A percentile compares a stretch with the other conserved stretches of the same genome.
Evolutionary conservation across 495 filamentous ascomycete genomes (phyloP).

Genomic region (Trichoderma asperelloides): DNA sequence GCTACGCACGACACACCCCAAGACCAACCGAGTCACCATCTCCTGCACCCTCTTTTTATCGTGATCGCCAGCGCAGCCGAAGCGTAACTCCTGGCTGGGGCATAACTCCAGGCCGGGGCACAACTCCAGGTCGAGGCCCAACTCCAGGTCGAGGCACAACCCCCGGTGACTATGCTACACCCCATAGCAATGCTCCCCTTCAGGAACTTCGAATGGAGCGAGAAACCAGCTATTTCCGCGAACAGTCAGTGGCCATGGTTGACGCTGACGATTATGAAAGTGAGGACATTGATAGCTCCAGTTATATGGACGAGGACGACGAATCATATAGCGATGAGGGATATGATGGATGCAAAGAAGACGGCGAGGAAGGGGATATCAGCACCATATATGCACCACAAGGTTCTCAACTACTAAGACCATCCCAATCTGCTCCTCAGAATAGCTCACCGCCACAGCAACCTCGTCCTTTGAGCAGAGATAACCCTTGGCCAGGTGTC

Average conservation of each 20-base stretch:
- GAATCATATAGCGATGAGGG: slow-evolving; percentile 27
- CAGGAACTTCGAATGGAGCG: slow-evolving; percentile 15
- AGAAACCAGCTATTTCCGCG: slow-evolving; percentile 7
- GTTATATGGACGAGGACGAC: slow-evolving; percentile 21
- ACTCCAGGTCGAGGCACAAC: slow-evolving; percentile 40
- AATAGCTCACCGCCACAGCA: slow-evolving; percentile 7
- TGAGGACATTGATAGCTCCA: slow-evolving; percentile 18
- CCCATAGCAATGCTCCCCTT: slow-evolving; percentile 40
- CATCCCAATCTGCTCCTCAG: neutral
- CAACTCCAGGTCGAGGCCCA: slow-evolving; percentile 19
- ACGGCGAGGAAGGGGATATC: slow-evolving; percentile 23
- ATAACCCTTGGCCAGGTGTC: slow-evolving; percentile 35
- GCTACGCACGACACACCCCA: slow-evolving; percentile 36
- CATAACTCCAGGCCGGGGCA: neutral
- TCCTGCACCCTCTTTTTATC: slow-evolving; percentile 24
- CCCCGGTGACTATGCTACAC: slow-evolving; percentile 45
- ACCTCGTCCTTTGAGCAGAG: slow-evolving; percentile 22
- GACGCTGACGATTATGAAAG: slow-evolving; percentile 18
- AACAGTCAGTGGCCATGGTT: slow-evolving; percentile 10
- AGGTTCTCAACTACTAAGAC: neutral
- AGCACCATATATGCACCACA: neutral
- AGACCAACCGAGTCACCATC: slow-evolving; percentile 34
- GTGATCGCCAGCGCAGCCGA: slow-evolving; percentile 15
- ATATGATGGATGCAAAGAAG: slow-evolving; percentile 21
- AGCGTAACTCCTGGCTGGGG: neutral